Conservation (phyloP, 1,284 basidiomycete species). For the Amanita bisporigera region DNA sequence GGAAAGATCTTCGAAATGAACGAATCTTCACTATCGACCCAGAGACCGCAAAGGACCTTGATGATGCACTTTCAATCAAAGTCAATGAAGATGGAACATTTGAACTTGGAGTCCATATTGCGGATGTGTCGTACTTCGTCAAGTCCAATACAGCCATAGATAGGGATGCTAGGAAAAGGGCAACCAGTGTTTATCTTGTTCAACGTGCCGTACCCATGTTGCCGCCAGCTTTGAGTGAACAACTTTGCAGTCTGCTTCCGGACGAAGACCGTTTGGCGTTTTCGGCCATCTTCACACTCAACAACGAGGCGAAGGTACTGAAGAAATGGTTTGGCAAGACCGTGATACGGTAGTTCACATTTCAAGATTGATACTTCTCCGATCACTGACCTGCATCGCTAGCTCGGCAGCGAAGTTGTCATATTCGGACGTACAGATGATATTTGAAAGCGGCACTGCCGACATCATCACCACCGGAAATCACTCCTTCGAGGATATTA, state of each 20-base stretch:
- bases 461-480: conserved; percentile 56
- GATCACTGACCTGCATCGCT: conserved; percentile 16
- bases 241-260: conserved; percentile 91
- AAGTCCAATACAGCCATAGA: conserved; percentile 97
- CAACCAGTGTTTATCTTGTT: conserved; percentile 95
- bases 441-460: conserved; percentile 60
- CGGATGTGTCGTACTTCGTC: conserved; percentile 96
- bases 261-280: conserved; percentile 90
- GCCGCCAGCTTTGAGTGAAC: conserved; percentile 88
- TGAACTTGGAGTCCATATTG: conserved; percentile 93
- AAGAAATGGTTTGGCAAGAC: conserved; percentile 95
- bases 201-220: conserved; percentile 98
- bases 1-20: conserved; percentile 86
- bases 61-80: conserved; percentile 93
- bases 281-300: conserved; percentile 88
- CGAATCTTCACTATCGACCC: conserved; percentile 96
- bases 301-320: conserved; percentile 79
- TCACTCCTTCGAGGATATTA: conserved; percentile 66
- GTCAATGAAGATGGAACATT: conserved; percentile 89
- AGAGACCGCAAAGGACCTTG: conserved; percentile 87
- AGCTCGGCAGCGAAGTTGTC: conserved; percentile 89
- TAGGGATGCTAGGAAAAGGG: conserved; percentile 96
- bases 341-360: conserved; percentile 76
- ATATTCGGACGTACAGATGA: conserved; percentile 81
- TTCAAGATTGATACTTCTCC: not conserved